Conservation (phyloP, 2,329 filamentous ascomycete genomes). For the Colletotrichum navitas region DNA sequence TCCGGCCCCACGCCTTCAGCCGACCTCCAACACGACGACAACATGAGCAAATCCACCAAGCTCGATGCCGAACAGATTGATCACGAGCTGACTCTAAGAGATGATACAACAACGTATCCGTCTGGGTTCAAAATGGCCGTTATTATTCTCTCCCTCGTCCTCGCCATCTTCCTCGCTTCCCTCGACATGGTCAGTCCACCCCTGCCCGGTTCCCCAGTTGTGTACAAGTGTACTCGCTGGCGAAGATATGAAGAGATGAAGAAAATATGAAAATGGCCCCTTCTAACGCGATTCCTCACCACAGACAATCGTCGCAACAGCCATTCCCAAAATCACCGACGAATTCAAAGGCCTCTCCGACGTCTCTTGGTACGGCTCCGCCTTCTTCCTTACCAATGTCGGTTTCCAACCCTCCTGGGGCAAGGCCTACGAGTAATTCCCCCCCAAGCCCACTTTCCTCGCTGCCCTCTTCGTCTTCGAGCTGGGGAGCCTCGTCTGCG, state of each 20-base stretch:
- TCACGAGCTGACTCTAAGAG: background rate
- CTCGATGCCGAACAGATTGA: background rate
- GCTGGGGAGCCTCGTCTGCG: slow-evolving; percentile 31
- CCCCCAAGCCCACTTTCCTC: slow-evolving; percentile 48
- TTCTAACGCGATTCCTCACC: background rate
- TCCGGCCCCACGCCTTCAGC: background rate
- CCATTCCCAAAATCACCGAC: slow-evolving; percentile 58
- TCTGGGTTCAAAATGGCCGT: background rate
- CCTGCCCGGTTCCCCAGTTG: no score
- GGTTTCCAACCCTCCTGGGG: slow-evolving; percentile 44
- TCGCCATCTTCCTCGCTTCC: slow-evolving; percentile 20
- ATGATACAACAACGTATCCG: background rate
- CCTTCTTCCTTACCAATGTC: slow-evolving; percentile 52
- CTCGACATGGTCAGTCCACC: slow-evolving; percentile 8
- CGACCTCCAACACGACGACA: background rate
- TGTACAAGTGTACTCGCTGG: no score
- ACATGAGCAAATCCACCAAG: background rate
- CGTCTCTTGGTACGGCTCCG: slow-evolving; percentile 62
- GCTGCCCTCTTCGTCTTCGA: slow-evolving; percentile 25
- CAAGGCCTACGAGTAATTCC: slow-evolving; percentile 54
- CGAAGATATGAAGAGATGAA: background rate
- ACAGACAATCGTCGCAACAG: slow-evolving; percentile 58
- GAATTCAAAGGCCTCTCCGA: slow-evolving; percentile 54
- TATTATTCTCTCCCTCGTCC: background rate
- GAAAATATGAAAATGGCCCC: background rate